Base-by-base conservation (phyloP, 805 yeast species). In the Ogataea chonburiensis region DNA sequence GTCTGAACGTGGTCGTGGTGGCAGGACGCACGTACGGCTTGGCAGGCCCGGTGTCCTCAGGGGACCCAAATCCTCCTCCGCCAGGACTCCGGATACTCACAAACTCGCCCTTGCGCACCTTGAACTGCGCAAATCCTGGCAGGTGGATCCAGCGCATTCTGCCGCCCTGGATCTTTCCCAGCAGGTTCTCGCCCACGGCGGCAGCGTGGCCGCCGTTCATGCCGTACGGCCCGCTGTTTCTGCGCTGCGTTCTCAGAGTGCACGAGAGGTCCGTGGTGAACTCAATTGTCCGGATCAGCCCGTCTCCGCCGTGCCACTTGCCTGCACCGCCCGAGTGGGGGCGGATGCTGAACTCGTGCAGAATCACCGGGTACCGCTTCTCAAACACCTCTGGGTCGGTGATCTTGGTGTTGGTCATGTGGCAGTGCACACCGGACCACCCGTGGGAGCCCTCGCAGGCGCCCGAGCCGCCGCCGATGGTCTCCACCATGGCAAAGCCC, bases 381-480 rank as follows among this genome's bases (percentile, higher is more conserved):
- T 73, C 79, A 45, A 73, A 64, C 8, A 71, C 60, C 48, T 73
- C 79, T 1, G 74, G 68, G 45, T 73, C 79, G 1, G 79, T 72
- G 48, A 72, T 73, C 56, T 70, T 64, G 26, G 79, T 73, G 51
- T 73, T 73, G 27, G 79, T 73, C 49, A 74, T 71, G 49, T 73
- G 75, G 34, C 73, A 67, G 52, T 73, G 78, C 6, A 72, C 73
- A 18, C 67, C 79, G 15, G 66, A 58, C 45, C 42, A 37, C 15
- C 45, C 45, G 19, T 41, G 14, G 10, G 21, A 63, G 2, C 68
- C 67, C 3, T 68, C 63, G 10, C 75, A 70, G 16, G 77, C 79
- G 37, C 79, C 77, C 17, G 70, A 63, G 13, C 79, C 79, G 27
- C 76, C 77, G 45, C 77, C 73, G 37, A 73, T 71, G 5, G 79